These are phyloP conservation scores for Zygoascus tannicola DNA, from an alignment of 805 yeast species.

Conservation along the genomic window DNA sequence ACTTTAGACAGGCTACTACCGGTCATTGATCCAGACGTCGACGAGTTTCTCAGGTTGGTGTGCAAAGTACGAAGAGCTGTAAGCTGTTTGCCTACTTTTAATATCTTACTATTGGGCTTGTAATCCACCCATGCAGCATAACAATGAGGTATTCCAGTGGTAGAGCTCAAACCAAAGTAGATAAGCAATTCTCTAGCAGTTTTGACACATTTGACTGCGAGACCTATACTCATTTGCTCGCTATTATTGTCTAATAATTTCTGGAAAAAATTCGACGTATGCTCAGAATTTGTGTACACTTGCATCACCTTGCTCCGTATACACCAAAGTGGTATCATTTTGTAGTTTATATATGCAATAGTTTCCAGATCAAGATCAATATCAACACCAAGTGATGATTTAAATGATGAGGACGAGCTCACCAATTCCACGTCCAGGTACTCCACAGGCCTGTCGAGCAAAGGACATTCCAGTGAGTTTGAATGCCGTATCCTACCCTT, in stretches of 20 bases:
- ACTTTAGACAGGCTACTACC: neutral
- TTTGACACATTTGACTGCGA: neutral
- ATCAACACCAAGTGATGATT: neutral
- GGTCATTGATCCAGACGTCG: neutral
- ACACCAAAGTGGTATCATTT: slow-evolving; percentile 12
- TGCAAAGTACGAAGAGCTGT: neutral
- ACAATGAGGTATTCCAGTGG: neutral
- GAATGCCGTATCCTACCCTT: neutral
- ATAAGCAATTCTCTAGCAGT: neutral
- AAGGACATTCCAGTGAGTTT: neutral
- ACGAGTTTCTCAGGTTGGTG: neutral
- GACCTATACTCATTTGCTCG: neutral
- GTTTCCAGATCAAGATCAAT: neutral
- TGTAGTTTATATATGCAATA: slow-evolving; percentile 9
- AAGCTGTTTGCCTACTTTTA: neutral
- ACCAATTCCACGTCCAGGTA: neutral
- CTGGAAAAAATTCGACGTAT: slow-evolving; percentile 10
- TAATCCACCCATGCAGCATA: neutral
- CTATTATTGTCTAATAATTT: slow-evolving; percentile 4
- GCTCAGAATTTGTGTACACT: slow-evolving; percentile 4
- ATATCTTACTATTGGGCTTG: neutral
- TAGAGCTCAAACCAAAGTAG: neutral
- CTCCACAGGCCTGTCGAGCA: neutral
- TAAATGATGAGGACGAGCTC: slow-evolving; percentile 4
- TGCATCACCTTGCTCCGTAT: slow-evolving; percentile 10